Evolutionary conservation across 2,329 filamentous ascomycete species (phyloP).

Genomic region (Sarocladium strictum): DNA sequence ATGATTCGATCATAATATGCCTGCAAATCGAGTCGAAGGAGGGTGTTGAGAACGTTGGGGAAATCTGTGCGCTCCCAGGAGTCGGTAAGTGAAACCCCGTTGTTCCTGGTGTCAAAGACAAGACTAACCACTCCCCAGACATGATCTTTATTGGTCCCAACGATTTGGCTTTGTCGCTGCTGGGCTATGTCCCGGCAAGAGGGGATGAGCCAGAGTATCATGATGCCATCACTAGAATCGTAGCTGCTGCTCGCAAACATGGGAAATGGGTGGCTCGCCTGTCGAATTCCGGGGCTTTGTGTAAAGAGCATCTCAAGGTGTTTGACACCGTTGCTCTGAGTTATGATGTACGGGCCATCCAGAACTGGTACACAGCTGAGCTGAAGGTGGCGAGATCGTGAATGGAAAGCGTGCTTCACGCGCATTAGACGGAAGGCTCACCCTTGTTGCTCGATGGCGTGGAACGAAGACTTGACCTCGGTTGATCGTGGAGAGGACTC

Average conservation of each 20-base stretch:
- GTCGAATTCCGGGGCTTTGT: slow-evolving; percentile 35
- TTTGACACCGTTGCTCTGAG: slow-evolving; percentile 39
- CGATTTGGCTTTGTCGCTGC: slow-evolving; percentile 29
- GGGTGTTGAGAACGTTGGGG: slow-evolving; percentile 39
- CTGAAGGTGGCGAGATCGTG: slow-evolving; percentile 28
- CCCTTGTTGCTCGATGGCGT: no score
- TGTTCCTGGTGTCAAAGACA: neutral
- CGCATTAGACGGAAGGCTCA: no score
- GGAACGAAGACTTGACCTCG: no score
- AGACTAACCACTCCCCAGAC: slow-evolving; percentile 17
- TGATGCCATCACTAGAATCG: slow-evolving; percentile 38
- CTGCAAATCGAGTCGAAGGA: slow-evolving; percentile 38
- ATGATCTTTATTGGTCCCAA: slow-evolving; percentile 40
- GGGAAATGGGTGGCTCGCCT: slow-evolving; percentile 46
- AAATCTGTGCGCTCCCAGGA: slow-evolving; percentile 29
- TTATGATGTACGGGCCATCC: slow-evolving; percentile 39
- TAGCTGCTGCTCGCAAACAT: slow-evolving; percentile 36
- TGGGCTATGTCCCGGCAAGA: slow-evolving; percentile 39
- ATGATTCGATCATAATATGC: slow-evolving; percentile 36
- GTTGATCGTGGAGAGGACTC: no score
- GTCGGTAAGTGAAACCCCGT: slow-evolving; percentile 16
- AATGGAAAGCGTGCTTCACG: neutral
- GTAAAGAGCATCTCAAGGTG: slow-evolving; percentile 29
- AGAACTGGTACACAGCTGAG: slow-evolving; percentile 41
- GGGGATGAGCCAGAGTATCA: slow-evolving; percentile 43